A percentile compares a stretch with the other conserved stretches of the same genome.
phyloP scores from a whole-genome alignment of 2,329 filamentous ascomycete genomes.

The Alternaria sp. region DNA sequence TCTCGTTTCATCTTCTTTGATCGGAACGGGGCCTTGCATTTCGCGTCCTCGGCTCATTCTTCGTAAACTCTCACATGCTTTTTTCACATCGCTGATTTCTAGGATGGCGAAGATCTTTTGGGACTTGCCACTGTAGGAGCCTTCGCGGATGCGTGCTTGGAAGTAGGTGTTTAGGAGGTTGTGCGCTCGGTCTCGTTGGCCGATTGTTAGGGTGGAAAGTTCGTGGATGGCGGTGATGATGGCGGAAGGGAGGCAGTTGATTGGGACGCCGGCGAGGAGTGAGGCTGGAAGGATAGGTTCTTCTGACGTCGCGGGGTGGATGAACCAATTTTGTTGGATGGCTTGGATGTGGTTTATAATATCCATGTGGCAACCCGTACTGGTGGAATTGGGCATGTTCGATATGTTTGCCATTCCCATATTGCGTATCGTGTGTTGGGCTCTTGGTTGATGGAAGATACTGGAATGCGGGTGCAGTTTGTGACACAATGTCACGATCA shows the following conservation, averaged over 20 bases:
- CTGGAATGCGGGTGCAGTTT: too few relatives aligned
- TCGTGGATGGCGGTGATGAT: conserved; percentile 6
- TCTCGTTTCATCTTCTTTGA: not conserved
- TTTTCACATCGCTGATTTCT: conserved; percentile 14
- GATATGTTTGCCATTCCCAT: not conserved
- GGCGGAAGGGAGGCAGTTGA: not conserved
- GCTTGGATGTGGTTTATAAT: not conserved
- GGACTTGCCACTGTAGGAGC: not conserved
- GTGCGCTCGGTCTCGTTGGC: conserved; percentile 18
- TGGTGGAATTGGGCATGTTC: not conserved
- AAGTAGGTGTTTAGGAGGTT: conserved; percentile 18
- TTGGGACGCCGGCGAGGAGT: not conserved
- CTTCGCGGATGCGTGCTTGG: conserved; percentile 12
- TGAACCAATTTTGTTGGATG: conserved; percentile 9
- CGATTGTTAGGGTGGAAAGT: conserved; percentile 13
- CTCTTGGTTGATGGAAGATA: not conserved
- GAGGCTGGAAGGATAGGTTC: not conserved
- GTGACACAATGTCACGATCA: not conserved
- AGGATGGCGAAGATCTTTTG: not conserved
- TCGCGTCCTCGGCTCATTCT: conserved; percentile 12
- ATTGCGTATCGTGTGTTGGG: not conserved
- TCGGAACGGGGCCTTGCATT: not conserved
- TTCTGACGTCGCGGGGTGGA: not conserved
- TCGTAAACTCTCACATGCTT: conserved; percentile 16
- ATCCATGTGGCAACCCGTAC: not conserved